Conservation (phyloP, 2,329 filamentous ascomycete species). For the Polychaeton citri region DNA sequence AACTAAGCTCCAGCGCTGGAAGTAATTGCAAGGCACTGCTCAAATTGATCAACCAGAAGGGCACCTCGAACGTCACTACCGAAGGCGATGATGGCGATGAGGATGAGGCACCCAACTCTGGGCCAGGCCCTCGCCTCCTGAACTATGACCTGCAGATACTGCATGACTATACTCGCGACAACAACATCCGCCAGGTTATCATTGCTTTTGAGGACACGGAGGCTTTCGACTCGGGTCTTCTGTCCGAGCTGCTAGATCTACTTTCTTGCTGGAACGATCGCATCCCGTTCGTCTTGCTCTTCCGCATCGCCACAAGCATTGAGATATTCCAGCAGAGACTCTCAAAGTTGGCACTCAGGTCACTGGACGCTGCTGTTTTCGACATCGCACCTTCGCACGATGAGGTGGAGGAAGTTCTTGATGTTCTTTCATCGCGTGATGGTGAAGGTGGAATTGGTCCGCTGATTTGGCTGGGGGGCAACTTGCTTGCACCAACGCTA, state of each 20-base stretch:
- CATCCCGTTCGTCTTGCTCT: slow-evolving; percentile 63
- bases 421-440: slow-evolving; percentile 46
- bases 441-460: slow-evolving; percentile 19
- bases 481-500: slow-evolving; percentile 49
- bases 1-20: slow-evolving; percentile 57
- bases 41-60: slow-evolving; percentile 59
- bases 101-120: slow-evolving; percentile 16
- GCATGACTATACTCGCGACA: slow-evolving; percentile 43
- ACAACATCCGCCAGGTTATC: slow-evolving; percentile 46
- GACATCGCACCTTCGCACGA: slow-evolving; percentile 61
- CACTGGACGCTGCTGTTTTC: slow-evolving; percentile 58
- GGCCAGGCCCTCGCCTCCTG: slow-evolving; percentile 47
- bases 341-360: slow-evolving; percentile 52
- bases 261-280: slow-evolving; percentile 60
- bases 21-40: slow-evolving; percentile 59
- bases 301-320: slow-evolving; percentile 70
- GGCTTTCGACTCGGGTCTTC: slow-evolving; percentile 59
- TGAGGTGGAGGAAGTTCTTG: slow-evolving; percentile 61
- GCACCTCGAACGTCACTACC: slow-evolving; percentile 35
- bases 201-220: slow-evolving; percentile 72
- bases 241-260: slow-evolving; percentile 57
- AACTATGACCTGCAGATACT: slow-evolving; percentile 69
- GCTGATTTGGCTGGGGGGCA: slow-evolving; percentile 48
- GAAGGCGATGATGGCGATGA: slow-evolving; percentile 44
- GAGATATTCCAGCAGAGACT: slow-evolving; percentile 66